Conservation (phyloP, 768 basidiomycete species). For the Cystoderma amianthinum region DNA sequence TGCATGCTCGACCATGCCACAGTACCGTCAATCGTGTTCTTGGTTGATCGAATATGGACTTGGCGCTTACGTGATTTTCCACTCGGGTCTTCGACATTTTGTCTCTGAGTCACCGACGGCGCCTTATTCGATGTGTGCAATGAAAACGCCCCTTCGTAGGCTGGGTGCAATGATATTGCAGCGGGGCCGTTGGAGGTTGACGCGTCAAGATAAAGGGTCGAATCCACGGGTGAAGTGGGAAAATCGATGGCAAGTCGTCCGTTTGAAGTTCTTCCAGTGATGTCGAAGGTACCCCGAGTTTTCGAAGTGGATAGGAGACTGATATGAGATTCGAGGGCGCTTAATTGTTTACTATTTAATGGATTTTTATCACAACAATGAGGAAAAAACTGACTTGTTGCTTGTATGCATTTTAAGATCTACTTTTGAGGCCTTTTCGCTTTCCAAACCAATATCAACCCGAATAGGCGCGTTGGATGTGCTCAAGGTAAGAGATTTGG, state of each 20-base stretch:
- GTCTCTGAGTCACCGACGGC: neutral
- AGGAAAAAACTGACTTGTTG: conserved; percentile 29
- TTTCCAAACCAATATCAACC: conserved; percentile 28
- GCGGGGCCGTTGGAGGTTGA: conserved; percentile 27
- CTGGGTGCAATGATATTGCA: conserved; percentile 19
- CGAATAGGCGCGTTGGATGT: conserved; percentile 36
- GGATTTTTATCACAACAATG: neutral
- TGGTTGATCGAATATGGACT: neutral
- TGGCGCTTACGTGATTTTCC: conserved; percentile 3
- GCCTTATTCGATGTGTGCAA: conserved; percentile 7
- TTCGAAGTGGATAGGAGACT: conserved; percentile 8
- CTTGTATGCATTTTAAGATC: conserved; percentile 19
- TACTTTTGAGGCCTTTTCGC: conserved; percentile 15
- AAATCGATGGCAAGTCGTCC: conserved; percentile 19
- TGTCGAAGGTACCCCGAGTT: conserved; percentile 18
- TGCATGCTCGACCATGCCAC: conserved; percentile 6
- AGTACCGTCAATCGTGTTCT: conserved; percentile 1
- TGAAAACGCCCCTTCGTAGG: conserved; percentile 31
- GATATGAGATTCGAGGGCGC: conserved; percentile 1
- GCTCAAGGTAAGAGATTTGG: conserved; percentile 18
- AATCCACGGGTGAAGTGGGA: conserved; percentile 23
- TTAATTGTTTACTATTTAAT: neutral
- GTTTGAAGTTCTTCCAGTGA: conserved; percentile 25
- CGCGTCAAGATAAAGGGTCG: conserved; percentile 19
- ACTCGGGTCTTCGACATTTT: conserved; percentile 4